Percentiles rank a stretch among this genome's conserved stretches.
Conservation (phyloP, 495 filamentous ascomycete genomes). For the Elaphomyces granulatus region DNA sequence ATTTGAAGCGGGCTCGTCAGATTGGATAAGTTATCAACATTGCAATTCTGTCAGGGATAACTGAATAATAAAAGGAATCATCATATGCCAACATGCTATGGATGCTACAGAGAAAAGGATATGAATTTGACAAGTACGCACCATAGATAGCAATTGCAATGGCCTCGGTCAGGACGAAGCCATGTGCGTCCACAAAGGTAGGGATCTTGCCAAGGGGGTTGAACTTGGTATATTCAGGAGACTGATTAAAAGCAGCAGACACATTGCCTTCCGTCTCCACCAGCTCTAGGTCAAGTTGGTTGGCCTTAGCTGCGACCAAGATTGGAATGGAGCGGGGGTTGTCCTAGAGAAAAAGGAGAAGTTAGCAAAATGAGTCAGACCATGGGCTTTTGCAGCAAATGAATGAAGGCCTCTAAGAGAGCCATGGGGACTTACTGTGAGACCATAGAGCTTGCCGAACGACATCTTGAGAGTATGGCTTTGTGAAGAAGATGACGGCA, state of each 20-base stretch:
- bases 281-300: constrained; percentile 77
- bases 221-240: constrained; percentile 65
- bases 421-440: constrained; percentile 45
- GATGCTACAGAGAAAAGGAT: constrained; percentile 2
- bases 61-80: constrained; percentile 53
- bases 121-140: constrained; percentile 38
- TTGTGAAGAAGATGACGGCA: constrained; percentile 3
- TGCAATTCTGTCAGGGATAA: constrained; percentile 98
- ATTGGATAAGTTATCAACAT: constrained; percentile 64
- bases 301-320: constrained; percentile 87
- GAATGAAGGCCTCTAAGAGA: background rate
- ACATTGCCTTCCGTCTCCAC: constrained; percentile 46
- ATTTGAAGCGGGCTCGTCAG: too few species aligned
- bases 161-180: constrained; percentile 73
- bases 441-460: constrained; percentile 94
- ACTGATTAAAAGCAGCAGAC: constrained; percentile 21
- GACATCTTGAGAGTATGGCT: constrained; percentile 45
- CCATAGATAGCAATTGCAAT: constrained; percentile 96
- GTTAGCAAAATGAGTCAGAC: constrained; percentile 8
- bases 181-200: constrained; percentile 84
- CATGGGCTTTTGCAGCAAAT: background rate
- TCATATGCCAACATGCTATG: constrained; percentile 73
- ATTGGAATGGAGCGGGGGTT: constrained; percentile 83
- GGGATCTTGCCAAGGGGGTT: constrained; percentile 85
- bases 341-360: constrained; percentile 36